phyloP scores from a whole-genome alignment of 1,284 basidiomycete genomes.

The Coniophora puteana region DNA sequence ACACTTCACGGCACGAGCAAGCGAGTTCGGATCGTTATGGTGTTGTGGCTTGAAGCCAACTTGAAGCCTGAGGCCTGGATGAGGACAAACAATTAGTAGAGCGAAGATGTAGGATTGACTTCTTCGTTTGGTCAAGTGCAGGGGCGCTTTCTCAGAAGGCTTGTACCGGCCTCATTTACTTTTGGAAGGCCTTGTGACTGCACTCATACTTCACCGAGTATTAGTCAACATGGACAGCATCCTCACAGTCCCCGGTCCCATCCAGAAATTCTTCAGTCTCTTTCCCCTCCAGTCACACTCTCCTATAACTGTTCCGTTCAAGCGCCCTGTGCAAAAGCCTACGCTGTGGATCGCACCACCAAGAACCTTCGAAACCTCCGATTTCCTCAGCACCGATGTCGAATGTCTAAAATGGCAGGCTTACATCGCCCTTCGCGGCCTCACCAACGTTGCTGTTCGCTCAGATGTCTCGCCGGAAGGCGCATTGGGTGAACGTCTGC shows the following conservation, averaged over 20 bases:
- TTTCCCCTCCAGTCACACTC: conserved; percentile 50
- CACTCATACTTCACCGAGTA: background rate
- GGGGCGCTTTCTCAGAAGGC: too few species aligned
- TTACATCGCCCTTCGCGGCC: conserved; percentile 67
- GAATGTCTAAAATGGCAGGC: conserved; percentile 86
- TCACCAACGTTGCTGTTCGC: conserved; percentile 48
- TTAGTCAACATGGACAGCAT: conserved; percentile 4
- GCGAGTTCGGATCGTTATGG: too few species aligned
- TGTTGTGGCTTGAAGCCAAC: too few species aligned
- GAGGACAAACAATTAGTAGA: too few species aligned
- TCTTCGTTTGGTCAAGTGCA: too few species aligned
- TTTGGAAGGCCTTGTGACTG: background rate
- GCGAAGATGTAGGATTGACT: conserved; percentile 5
- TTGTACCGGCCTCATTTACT: background rate
- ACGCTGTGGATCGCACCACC: conserved; percentile 67
- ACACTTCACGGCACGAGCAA: too few species aligned
- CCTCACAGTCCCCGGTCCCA: conserved; percentile 31
- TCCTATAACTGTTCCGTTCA: conserved; percentile 29
- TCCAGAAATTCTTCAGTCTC: conserved; percentile 46
- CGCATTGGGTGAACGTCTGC: conserved; percentile 60
- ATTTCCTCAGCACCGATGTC: conserved; percentile 65
- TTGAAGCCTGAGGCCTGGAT: too few species aligned
- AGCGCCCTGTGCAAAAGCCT: conserved; percentile 31
- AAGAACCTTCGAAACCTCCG: conserved; percentile 22
- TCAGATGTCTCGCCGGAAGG: conserved; percentile 68